Evolutionary conservation across 179 eudicot species (phyloP).

Genomic region (Vitellaria paradoxa): DNA sequence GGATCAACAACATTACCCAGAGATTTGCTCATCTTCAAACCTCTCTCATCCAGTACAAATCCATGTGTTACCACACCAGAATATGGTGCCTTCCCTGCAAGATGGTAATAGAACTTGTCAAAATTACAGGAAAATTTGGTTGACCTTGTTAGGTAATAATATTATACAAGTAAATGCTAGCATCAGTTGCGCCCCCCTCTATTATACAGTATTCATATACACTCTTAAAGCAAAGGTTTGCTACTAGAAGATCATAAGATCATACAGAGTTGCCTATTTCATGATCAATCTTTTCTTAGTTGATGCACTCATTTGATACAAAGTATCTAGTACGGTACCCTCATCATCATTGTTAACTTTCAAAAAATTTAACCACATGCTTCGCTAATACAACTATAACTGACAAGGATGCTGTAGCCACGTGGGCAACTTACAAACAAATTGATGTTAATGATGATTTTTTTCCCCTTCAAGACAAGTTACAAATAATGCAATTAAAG

Average conservation of each 20-base stretch:
- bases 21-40: conserved; percentile 98
- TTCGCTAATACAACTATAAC: neutral
- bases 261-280: neutral
- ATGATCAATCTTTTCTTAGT: neutral
- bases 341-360: neutral
- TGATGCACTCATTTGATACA: neutral
- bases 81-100: conserved; percentile 92
- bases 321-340: neutral
- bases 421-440: neutral
- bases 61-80: conserved; percentile 89
- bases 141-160: neutral
- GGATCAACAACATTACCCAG: conserved; percentile 99
- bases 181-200: too few species aligned
- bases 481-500: neutral
- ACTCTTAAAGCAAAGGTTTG: too few species aligned
- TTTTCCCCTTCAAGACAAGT: neutral
- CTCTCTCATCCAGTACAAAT: conserved; percentile 97
- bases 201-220: too few species aligned
- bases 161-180: too few species aligned
- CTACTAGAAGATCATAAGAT: too few species aligned
- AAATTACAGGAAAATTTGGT: neutral
- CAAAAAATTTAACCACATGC: neutral
- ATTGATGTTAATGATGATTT: neutral
- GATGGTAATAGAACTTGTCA: neutral
- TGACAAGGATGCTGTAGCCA: neutral